phyloP scores from a whole-genome alignment of 805 yeast species.

The Candida railenensis region DNA sequence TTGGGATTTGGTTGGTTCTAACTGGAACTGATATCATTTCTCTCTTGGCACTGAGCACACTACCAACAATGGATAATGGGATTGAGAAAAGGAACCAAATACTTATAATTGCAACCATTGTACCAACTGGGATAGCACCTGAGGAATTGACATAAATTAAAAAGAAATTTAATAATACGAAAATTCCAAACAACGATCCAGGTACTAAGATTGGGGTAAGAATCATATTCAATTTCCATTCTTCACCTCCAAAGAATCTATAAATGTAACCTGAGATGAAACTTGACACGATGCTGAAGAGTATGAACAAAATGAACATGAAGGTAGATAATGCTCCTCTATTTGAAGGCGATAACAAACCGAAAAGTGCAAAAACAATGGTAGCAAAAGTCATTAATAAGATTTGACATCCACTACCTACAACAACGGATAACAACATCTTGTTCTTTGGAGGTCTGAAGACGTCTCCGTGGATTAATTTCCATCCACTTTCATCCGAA shows the following conservation, averaged over 20 bases:
- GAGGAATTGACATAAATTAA: slow-evolving; percentile 77
- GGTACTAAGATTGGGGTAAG: slow-evolving; percentile 87
- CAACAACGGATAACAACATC: slow-evolving; percentile 70
- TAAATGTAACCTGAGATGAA: slow-evolving; percentile 83
- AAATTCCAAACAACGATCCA: slow-evolving; percentile 61
- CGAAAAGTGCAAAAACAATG: slow-evolving; percentile 79
- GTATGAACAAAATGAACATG: slow-evolving; percentile 78
- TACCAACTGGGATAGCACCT: slow-evolving; percentile 92
- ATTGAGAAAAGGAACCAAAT: slow-evolving; percentile 86
- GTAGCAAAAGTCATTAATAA: slow-evolving; percentile 74
- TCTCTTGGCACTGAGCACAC: slow-evolving; percentile 69
- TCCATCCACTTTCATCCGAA: slow-evolving; percentile 96
- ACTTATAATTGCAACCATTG: slow-evolving; percentile 74
- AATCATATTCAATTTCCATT: slow-evolving; percentile 83
- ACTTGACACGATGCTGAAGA: slow-evolving; percentile 81
- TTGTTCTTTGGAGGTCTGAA: slow-evolving; percentile 78
- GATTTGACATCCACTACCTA: slow-evolving; percentile 88
- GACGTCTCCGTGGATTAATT: slow-evolving; percentile 90
- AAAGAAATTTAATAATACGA: slow-evolving; percentile 77
- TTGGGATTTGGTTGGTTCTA: slow-evolving; percentile 90
- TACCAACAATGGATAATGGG: slow-evolving; percentile 84
- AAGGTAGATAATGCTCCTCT: slow-evolving; percentile 92
- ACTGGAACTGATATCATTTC: slow-evolving; percentile 68
- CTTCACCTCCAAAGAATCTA: slow-evolving; percentile 87
- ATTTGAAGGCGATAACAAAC: slow-evolving; percentile 89